Conservation (phyloP, 73 alveolate species). For the Urostyla sp. region DNA sequence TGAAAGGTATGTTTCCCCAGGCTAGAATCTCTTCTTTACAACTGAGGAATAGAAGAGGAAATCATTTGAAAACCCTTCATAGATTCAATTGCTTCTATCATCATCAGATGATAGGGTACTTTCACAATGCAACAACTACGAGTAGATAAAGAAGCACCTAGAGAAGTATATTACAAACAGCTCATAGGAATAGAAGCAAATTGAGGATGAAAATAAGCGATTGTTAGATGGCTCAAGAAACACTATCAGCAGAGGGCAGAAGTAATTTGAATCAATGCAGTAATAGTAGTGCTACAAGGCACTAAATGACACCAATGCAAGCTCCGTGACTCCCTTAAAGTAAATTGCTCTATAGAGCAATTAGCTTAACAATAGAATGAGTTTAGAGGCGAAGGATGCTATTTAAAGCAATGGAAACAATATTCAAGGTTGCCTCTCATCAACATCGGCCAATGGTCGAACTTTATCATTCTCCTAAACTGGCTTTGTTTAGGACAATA, state of each 20-base stretch:
- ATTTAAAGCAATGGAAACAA: too few relatives aligned
- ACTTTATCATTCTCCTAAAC: conserved; percentile 35
- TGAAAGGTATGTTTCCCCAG: conserved; percentile 50
- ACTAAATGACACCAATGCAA: not conserved
- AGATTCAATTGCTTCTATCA: not conserved
- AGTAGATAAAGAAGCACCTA: conserved; percentile 41
- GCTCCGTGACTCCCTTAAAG: not conserved
- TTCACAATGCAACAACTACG: conserved; percentile 24
- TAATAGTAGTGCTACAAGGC: conserved; percentile 20
- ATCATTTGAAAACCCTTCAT: not conserved
- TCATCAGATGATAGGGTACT: conserved; percentile 4
- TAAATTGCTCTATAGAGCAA: not conserved
- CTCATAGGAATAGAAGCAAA: not conserved
- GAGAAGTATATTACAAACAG: not conserved
- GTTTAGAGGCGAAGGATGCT: conserved; percentile 16
- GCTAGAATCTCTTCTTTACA: not conserved
- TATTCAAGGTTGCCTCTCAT: conserved; percentile 27
- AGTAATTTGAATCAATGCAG: conserved; percentile 14
- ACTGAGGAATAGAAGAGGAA: conserved; percentile 10
- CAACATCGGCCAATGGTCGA: conserved; percentile 46
- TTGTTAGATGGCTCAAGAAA: conserved; percentile 2
- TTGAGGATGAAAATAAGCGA: not conserved
- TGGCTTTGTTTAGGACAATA: not conserved
- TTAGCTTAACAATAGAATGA: conserved; percentile 17
- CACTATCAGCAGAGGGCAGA: not conserved